Base-by-base conservation (phyloP, 2,329 filamentous ascomycete genomes). In the Neofusicoccum sp. region DNA sequence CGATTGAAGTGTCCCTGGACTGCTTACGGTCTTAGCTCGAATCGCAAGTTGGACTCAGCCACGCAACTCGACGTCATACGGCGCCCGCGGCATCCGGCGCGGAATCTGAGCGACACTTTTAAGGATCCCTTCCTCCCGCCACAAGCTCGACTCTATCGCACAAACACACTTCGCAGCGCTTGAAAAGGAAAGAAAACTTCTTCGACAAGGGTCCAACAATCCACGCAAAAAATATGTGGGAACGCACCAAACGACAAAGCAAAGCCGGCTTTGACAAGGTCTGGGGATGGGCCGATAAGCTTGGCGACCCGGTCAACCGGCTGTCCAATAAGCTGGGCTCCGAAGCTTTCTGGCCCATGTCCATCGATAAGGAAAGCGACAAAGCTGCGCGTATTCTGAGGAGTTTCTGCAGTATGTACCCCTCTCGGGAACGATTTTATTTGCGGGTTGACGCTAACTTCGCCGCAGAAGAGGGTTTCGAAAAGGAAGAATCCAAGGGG, bases 321-420 rank as follows among this genome's bases (percentile, higher is more conserved):
- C 75, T 96, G 16, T 90, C 88, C 26, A 43, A 56, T 12, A 56
- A 44, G 51, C 51, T 56, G 11, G 91, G 91, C 61, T 83, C 83
- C 31, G 91, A 96, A 73, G 87, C 89, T 26, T 93, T 93, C 70
- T 95, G 90, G 90, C 91, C 91, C 3, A 89, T 89, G 33, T 89
- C 88, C 1, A 80, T 96, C 56, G 93, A 96, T 72, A 88, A 89
- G 67, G 93, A 97, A 80, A 90, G 89, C 75, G 91, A 96, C 76
- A 96, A 96, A 78, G 90, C 92, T 48, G 91, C 92, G 62, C 84
- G 91, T 61, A 96, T 96, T 63, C 76, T 97, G 56, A 89, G 91
- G 72, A 93, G 90, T 33, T 97, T 97, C 76, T 96, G 91, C 80
- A 90, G 88, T 90, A 82, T 69, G 86, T 80, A 60, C 47, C n/a